Evolutionary conservation across 257 asterid genomes (phyloP).

Genomic region (Salvia miltiorrhiza): DNA sequence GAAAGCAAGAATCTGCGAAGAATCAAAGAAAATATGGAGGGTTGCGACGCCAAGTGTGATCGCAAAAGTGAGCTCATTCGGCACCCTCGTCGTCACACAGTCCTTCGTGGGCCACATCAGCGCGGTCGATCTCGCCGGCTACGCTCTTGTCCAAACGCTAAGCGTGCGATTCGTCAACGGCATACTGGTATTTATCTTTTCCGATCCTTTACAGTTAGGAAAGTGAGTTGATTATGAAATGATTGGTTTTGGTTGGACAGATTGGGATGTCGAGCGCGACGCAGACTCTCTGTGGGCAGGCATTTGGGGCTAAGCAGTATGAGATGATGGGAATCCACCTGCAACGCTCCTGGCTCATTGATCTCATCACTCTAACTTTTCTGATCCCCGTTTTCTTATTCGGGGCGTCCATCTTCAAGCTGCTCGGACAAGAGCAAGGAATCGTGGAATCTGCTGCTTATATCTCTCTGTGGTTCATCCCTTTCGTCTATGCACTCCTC

Average conservation of each 20-base stretch:
- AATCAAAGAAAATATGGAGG: slow-evolving; percentile 23
- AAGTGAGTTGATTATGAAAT: too few species aligned
- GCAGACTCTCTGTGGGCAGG: slow-evolving; percentile 65
- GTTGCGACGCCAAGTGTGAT: slow-evolving; percentile 5
- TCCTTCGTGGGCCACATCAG: slow-evolving; percentile 14
- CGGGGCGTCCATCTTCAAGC: slow-evolving; percentile 31
- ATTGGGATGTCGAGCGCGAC: slow-evolving; percentile 64
- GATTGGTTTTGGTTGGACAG: slow-evolving; percentile 19
- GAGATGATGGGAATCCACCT: slow-evolving; percentile 44
- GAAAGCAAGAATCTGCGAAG: slow-evolving; percentile 3
- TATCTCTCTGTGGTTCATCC: slow-evolving; percentile 28
- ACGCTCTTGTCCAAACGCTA: slow-evolving; percentile 12
- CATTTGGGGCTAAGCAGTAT: slow-evolving; percentile 45
- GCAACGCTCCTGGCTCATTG: slow-evolving; percentile 50
- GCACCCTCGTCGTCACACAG: slow-evolving; percentile 6
- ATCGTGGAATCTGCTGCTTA: slow-evolving; percentile 19
- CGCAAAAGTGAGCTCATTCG: slow-evolving; percentile 13
- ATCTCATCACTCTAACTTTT: slow-evolving; percentile 23
- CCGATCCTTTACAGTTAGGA: too few species aligned
- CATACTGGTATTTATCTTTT: slow-evolving; percentile 2
- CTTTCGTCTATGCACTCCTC: neutral
- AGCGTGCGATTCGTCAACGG: slow-evolving; percentile 9
- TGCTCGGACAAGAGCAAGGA: slow-evolving; percentile 13
- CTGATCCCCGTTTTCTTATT: slow-evolving; percentile 42
- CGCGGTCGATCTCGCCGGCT: slow-evolving; percentile 12